These are phyloP conservation scores for Babjeviella inositovora DNA, from an alignment of 805 yeast genomes.

Conservation along the genomic window DNA sequence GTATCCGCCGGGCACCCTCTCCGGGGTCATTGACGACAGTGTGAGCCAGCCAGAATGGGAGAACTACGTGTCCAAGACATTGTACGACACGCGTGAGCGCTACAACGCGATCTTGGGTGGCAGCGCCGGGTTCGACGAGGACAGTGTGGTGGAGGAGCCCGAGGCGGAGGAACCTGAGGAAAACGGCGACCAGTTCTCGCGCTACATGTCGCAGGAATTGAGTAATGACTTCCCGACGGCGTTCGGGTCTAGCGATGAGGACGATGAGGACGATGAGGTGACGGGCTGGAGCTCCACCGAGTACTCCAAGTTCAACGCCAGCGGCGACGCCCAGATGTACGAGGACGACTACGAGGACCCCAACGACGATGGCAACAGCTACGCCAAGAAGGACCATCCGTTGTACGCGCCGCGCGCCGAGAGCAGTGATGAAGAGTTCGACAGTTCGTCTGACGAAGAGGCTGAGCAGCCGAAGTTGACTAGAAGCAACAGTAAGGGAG, in stretches of 20 bases:
- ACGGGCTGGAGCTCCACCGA: conserved; percentile 1
- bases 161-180: conserved; percentile 5
- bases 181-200: conserved; percentile 36
- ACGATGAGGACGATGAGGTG: conserved; percentile 31
- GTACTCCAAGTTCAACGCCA: conserved; percentile 1
- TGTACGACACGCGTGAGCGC: conserved; percentile 83
- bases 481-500: too few relatives aligned
- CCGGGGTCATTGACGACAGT: conserved; percentile 32
- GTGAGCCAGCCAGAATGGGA: conserved; percentile 49
- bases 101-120: conserved; percentile 91
- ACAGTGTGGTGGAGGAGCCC: conserved; percentile 6
- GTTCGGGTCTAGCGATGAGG: conserved; percentile 39
- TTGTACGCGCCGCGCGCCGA: conserved; percentile 39
- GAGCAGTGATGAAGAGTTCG: neutral
- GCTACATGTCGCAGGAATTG: conserved; percentile 66
- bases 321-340: conserved; percentile 15
- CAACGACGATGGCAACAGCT: conserved; percentile 67
- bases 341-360: conserved; percentile 69
- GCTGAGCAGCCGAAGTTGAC: too few relatives aligned
- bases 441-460: conserved; percentile 2
- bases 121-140: conserved; percentile 31
- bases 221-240: conserved; percentile 31
- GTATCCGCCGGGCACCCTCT: conserved; percentile 41
- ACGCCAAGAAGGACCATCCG: conserved; percentile 44
- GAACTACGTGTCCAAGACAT: conserved; percentile 63